Conservation (phyloP, 768 basidiomycete genomes). For the Mycena maculata region DNA sequence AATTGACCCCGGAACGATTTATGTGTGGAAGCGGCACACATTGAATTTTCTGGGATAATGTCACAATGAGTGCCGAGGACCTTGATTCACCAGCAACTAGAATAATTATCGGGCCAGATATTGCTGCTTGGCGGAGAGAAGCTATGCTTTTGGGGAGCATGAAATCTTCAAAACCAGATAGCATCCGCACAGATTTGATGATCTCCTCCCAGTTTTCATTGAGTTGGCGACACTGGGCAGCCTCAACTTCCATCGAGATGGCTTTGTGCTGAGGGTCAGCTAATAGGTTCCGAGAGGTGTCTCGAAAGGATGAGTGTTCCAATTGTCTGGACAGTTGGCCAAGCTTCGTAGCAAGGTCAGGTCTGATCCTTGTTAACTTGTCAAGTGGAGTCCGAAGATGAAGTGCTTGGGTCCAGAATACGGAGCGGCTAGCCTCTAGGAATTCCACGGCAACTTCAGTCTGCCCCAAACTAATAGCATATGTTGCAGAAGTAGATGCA, state of each 20-base stretch:
- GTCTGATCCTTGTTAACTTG: not conserved
- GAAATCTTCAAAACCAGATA: slow-evolving; percentile 38
- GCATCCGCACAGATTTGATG: slow-evolving; percentile 20
- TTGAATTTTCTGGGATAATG: not conserved
- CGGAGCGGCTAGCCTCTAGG: slow-evolving; percentile 17
- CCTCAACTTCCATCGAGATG: slow-evolving; percentile 33
- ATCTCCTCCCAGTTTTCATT: slow-evolving; percentile 36
- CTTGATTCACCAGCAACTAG: slow-evolving; percentile 21
- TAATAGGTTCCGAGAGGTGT: slow-evolving; percentile 16
- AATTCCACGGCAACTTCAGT: slow-evolving; percentile 19
- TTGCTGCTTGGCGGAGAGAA: not conserved
- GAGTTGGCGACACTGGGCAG: slow-evolving; percentile 27
- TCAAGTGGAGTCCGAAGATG: slow-evolving; percentile 14
- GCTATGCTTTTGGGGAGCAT: slow-evolving; percentile 27
- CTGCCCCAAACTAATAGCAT: not conserved
- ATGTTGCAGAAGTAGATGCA: slow-evolving; percentile 6
- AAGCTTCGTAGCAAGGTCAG: slow-evolving; percentile 6
- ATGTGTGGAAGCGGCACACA: not conserved
- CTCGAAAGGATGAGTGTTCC: slow-evolving; percentile 25
- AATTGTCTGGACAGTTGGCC: not conserved
- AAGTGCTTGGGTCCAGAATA: slow-evolving; percentile 20
- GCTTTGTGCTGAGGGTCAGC: slow-evolving; percentile 14
- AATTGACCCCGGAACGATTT: not conserved
- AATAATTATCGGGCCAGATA: slow-evolving; percentile 28
- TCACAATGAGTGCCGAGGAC: slow-evolving; percentile 27